Evolutionary conservation across 164 flowering plant genomes (phyloP).

Genomic region (Kingdonia uniflora): DNA sequence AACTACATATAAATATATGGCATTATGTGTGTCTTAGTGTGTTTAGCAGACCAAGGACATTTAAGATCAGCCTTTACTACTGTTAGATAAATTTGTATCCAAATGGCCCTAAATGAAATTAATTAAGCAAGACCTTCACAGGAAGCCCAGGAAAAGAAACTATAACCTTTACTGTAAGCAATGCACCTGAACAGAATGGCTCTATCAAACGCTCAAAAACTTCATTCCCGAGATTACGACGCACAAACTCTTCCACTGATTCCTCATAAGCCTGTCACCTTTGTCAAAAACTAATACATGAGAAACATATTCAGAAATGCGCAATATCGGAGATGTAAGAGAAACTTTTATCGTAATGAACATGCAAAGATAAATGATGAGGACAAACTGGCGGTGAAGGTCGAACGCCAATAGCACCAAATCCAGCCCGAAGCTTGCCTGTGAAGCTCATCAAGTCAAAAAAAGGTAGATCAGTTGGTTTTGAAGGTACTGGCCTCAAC

Average conservation of each 20-base stretch:
- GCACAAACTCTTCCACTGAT: slow-evolving; percentile 93
- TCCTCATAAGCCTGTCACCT: slow-evolving; percentile 90
- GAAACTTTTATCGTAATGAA: not conserved
- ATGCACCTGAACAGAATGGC: slow-evolving; percentile 91
- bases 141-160: too few species aligned
- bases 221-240: slow-evolving; percentile 93
- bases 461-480: slow-evolving; percentile 68
- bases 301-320: slow-evolving; percentile 14
- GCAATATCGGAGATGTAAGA: not conserved
- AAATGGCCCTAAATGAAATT: too few species aligned
- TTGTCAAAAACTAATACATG: slow-evolving; percentile 37
- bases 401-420: slow-evolving; percentile 87
- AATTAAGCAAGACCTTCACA: too few species aligned
- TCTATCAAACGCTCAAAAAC: slow-evolving; percentile 95
- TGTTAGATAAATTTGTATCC: too few species aligned
- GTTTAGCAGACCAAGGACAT: too few species aligned
- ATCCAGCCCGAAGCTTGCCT: slow-evolving; percentile 84
- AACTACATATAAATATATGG: too few species aligned
- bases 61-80: too few species aligned
- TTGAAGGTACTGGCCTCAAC: slow-evolving; percentile 83
- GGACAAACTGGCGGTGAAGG: slow-evolving; percentile 91
- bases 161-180: not conserved
- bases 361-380: slow-evolving; percentile 12
- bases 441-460: slow-evolving; percentile 84
- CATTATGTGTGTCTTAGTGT: too few species aligned